A percentile compares a stretch with the other conserved stretches of the same genome.
Conservation (phyloP, 192 early-diverging fungal species). For the Podila verticillata region DNA sequence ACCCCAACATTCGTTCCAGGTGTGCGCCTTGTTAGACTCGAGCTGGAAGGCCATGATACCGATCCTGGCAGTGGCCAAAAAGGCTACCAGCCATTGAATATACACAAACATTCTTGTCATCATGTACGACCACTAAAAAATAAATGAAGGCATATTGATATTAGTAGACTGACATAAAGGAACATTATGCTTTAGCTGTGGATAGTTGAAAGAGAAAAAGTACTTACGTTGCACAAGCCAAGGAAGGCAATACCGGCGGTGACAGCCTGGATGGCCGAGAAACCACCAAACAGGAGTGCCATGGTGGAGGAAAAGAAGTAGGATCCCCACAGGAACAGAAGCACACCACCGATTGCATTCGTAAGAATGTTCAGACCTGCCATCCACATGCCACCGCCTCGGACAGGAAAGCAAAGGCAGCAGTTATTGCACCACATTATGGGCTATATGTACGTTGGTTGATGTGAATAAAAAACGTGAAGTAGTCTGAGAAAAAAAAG, state of each 20-base stretch:
- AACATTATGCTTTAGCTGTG: too few species aligned
- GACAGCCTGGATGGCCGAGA: conserved; percentile 28
- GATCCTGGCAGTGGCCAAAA: conserved; percentile 29
- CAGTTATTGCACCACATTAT: conserved; percentile 53
- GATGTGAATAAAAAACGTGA: neutral
- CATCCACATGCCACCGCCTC: conserved; percentile 44
- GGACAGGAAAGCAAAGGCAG: conserved; percentile 49
- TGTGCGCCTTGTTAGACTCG: conserved; percentile 28
- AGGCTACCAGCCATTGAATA: conserved; percentile 36
- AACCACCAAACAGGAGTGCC: conserved; percentile 43
- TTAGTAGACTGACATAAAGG: neutral
- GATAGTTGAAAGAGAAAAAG: too few species aligned
- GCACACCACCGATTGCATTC: conserved; percentile 32
- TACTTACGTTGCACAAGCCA: conserved; percentile 40
- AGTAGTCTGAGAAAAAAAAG: too few species aligned
- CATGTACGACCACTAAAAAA: conserved; percentile 47
- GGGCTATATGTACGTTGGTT: neutral
- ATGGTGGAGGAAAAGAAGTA: conserved; percentile 45
- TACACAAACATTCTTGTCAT: conserved; percentile 46
- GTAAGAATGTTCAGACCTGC: conserved; percentile 20
- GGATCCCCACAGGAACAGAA: conserved; percentile 42
- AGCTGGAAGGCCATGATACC: conserved; percentile 49
- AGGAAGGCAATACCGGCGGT: conserved; percentile 45
- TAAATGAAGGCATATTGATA: neutral
- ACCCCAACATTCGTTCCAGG: conserved; percentile 32